Base-by-base conservation (phyloP, 192 early-diverging fungal species). In the Mortierella hygrophila region DNA sequence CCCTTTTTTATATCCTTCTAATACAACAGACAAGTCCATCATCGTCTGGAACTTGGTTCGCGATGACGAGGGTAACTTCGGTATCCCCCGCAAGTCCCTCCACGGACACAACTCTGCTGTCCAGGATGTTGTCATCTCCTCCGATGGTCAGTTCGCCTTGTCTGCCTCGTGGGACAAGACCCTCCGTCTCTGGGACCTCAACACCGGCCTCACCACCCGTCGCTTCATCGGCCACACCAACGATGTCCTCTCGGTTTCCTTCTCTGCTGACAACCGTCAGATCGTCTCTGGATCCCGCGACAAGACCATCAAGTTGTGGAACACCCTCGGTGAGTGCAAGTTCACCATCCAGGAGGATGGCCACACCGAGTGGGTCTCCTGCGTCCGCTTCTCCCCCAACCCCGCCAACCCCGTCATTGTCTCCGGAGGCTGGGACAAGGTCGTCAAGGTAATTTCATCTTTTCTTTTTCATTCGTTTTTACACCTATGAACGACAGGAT, bases 271-370 rank as follows among this genome's bases (percentile, higher is more conserved):
- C 91, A 99, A 99, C 96, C 96, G 98, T 89, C 98, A 99, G 94
- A 99, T 99, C 87, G 97, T 99, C 77, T 98, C 97, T 75, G 97
- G 96, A 82, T 98, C 97, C 85, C 96, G 97, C 89, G 99, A 99
- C 93, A 98, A 97, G 95, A 94, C 94, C 90, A 99, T 99, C 95
- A 99, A 99, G 96, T 93, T 99, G 89, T 99, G 99, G 99, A 99
- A 99, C 96, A 99, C 98, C 76, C 94, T 99, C 54, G 98, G 98
- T 87, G 98, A 99, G 92, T 99, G 98, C 97, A 99, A 99, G 96
- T 97, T 94, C 95, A 97, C 95, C 93, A 95, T 99, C 89, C 94
- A 93, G 85, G 96, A 98, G 83, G 97, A 99, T 84, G 96, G 96
- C 87, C 98, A 99, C 97, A 91, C 94, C 89, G 97, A 98, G 90